Evolutionary conservation across 2,329 filamentous ascomycete genomes (phyloP).

Genomic region (Pochonia chlamydosporia): DNA sequence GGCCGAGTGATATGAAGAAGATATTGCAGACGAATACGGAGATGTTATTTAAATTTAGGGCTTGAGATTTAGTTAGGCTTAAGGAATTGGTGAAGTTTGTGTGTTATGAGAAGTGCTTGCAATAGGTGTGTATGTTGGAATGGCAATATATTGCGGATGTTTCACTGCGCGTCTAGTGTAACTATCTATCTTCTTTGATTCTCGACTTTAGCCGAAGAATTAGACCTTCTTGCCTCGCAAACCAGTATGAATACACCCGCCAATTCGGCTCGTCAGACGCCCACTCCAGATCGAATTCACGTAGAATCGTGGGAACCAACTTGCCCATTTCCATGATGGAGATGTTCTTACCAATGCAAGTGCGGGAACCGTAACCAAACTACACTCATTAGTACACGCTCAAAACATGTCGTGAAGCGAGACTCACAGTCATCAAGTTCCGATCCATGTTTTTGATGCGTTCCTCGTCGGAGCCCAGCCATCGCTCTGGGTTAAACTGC

Average conservation of each 20-base stretch:
- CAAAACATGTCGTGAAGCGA: constrained; percentile 5
- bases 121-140: too few species aligned
- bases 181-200: too few species aligned
- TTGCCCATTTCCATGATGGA: constrained; percentile 15
- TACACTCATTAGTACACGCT: constrained; percentile 15
- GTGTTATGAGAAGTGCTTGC: too few species aligned
- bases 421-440: constrained; percentile 4
- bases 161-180: too few species aligned
- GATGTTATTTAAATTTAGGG: too few species aligned
- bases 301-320: constrained; percentile 12
- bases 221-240: constrained; percentile 17
- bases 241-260: constrained; percentile 5
- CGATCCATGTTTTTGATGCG: constrained; percentile 12
- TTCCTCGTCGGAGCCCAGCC: constrained; percentile 22
- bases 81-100: too few species aligned
- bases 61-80: too few species aligned
- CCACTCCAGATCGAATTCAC: constrained; percentile 10
- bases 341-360: constrained; percentile 35
- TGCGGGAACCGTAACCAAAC: constrained; percentile 46
- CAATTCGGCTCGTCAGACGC: constrained; percentile 1
- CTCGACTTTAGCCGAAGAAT: too few species aligned
- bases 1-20: too few species aligned
- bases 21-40: too few species aligned
- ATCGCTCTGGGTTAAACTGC: constrained; percentile 50
- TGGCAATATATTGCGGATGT: too few species aligned